Percentiles rank a stretch among this genome's conserved stretches.
These are phyloP conservation scores for Phtheirospermum japonicum DNA, from an alignment of 257 asterid species.

Conservation along the genomic window DNA sequence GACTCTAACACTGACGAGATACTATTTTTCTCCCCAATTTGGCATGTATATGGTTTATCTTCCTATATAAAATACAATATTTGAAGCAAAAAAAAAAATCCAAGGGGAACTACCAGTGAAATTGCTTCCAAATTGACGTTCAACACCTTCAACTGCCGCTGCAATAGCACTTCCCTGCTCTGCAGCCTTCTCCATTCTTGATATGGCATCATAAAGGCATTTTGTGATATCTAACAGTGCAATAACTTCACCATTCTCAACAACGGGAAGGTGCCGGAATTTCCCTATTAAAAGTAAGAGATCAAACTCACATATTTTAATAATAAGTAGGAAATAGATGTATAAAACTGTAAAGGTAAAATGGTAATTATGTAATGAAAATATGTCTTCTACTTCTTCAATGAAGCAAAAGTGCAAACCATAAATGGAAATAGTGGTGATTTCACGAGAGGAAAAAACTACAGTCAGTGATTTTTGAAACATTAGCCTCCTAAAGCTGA, in stretches of 20 bases:
- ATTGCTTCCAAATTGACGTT: slow-evolving; percentile 85
- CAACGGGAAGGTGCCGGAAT: slow-evolving; percentile 97
- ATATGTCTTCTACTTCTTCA: too few species aligned
- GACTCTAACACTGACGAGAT: background rate
- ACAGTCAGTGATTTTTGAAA: too few species aligned
- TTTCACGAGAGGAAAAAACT: too few species aligned
- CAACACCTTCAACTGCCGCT: slow-evolving; percentile 98
- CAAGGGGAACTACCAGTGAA: slow-evolving; percentile 66
- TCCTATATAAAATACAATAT: slow-evolving; percentile 6
- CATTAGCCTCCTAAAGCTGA: too few species aligned
- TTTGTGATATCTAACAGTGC: slow-evolving; percentile 90
- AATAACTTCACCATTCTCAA: slow-evolving; percentile 97
- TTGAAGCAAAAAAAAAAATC: too few species aligned
- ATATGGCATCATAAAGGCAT: slow-evolving; percentile 91
- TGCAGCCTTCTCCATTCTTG: too few species aligned
- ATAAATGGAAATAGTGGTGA: too few species aligned
- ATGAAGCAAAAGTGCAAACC: too few species aligned
- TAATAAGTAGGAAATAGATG: background rate
- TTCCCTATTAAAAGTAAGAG: slow-evolving; percentile 59
- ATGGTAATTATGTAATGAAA: too few species aligned
- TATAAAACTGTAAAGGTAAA: too few species aligned
- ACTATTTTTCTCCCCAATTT: background rate
- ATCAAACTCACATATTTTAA: background rate
- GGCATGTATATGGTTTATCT: background rate
- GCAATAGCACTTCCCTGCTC: slow-evolving; percentile 98